phyloP scores from a whole-genome alignment of 108 stramenopile species.

The Skeletonema potamos region DNA sequence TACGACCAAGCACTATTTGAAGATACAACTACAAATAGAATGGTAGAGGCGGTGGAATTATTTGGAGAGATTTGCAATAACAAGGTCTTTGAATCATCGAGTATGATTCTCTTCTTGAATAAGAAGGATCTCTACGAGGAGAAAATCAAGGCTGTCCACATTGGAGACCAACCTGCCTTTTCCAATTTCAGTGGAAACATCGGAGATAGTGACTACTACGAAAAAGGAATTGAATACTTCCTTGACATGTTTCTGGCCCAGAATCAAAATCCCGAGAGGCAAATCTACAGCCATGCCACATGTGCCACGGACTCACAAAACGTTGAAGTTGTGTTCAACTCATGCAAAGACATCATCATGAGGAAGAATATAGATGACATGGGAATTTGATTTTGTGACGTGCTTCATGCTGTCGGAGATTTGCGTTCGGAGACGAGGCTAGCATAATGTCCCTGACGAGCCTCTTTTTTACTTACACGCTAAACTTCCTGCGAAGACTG shows the following conservation, averaged over 20 bases:
- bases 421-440: background rate
- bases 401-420: background rate
- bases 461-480: background rate
- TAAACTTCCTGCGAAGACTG: too few species aligned
- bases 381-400: slow-evolving; percentile 42
- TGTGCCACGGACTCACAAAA: slow-evolving; percentile 73
- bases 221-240: slow-evolving; percentile 70
- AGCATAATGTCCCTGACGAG: background rate
- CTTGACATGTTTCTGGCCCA: slow-evolving; percentile 59
- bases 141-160: slow-evolving; percentile 87
- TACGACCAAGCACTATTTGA: slow-evolving; percentile 97
- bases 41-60: slow-evolving; percentile 94
- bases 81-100: slow-evolving; percentile 87
- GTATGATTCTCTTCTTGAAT: slow-evolving; percentile 95
- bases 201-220: slow-evolving; percentile 83
- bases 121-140: slow-evolving; percentile 98
- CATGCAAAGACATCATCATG: slow-evolving; percentile 79
- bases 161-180: slow-evolving; percentile 76
- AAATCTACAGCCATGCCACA: slow-evolving; percentile 70
- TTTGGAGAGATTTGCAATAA: slow-evolving; percentile 97
- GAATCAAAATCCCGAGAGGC: slow-evolving; percentile 41
- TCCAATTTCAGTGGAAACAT: slow-evolving; percentile 70
- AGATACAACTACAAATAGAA: slow-evolving; percentile 92
- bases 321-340: slow-evolving; percentile 76
- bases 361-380: slow-evolving; percentile 57